Percentiles rank a stretch among this genome's conserved stretches.
phyloP scores from a whole-genome alignment of 1,284 basidiomycete species.

The Lentinula novae-zelandiae region DNA sequence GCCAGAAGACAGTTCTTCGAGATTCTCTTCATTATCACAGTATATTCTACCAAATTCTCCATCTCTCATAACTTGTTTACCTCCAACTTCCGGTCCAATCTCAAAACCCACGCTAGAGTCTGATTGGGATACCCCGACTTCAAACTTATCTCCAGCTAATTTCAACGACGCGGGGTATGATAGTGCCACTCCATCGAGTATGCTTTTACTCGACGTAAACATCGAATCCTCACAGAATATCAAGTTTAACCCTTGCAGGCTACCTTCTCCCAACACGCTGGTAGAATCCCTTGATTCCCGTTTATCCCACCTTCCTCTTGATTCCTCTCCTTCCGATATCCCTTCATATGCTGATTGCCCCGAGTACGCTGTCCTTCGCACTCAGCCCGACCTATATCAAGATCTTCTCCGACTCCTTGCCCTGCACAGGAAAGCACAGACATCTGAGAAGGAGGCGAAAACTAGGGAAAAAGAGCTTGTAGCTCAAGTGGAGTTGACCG shows the following conservation, averaged over 20 bases:
- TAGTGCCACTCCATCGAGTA: not conserved
- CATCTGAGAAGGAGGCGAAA: slow-evolving; percentile 37
- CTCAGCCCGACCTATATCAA: slow-evolving; percentile 33
- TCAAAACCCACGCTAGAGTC: not conserved
- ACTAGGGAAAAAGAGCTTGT: slow-evolving; percentile 24
- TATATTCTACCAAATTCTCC: too few species aligned
- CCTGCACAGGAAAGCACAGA: slow-evolving; percentile 34
- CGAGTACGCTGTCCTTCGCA: slow-evolving; percentile 32
- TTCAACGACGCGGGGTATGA: not conserved
- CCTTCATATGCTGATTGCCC: slow-evolving; percentile 39
- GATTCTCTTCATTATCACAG: not conserved
- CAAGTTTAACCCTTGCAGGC: not conserved
- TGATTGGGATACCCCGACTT: not conserved
- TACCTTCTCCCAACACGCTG: not conserved
- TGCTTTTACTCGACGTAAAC: slow-evolving; percentile 6
- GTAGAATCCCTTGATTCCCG: not conserved
- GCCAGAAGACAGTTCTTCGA: too few species aligned
- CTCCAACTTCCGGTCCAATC: not conserved
- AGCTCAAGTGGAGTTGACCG: not conserved
- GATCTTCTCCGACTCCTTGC: slow-evolving; percentile 34
- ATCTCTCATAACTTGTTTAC: not conserved
- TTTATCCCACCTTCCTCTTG: slow-evolving; percentile 1
- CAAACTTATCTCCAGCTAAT: not conserved
- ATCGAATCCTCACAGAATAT: slow-evolving; percentile 1
- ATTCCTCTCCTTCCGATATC: slow-evolving; percentile 11